Base-by-base conservation (phyloP, 495 filamentous ascomycete species). In the Tuber calosporum region DNA sequence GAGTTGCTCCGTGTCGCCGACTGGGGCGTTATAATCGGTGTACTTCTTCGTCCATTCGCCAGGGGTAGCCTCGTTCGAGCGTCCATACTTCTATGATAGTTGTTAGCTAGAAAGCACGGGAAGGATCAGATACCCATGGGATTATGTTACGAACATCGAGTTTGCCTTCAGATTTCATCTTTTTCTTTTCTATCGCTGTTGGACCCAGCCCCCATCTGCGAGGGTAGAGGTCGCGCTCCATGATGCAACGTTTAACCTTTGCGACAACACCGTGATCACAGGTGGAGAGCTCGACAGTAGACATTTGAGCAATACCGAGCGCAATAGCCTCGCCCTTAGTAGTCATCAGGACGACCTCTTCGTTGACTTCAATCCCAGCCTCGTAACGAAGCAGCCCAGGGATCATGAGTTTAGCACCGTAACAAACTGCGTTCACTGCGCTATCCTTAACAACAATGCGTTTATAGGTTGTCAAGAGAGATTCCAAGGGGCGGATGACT, bases 271-370 rank as follows among this genome's bases (percentile, higher is more conserved):
- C 96, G 83, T 99, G 96, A 82, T 96, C 92, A 83, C 93, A 97
- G 67, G 91, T 92, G 15, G 91, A 89, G 81, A 99, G 89, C 83
- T 96, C 92, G 71, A 94, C 92, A 2, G 93, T 93, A 20, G 91
- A 94, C 94, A 98, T 98, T 84, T 94, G 92, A 26, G 95, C 93
- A 79, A 97, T 94, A 79, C 91, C 95, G 53, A 98, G 87, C 68
- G 95, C 95, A 78, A 99, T 97, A 34, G 95, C 95, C 84, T 99
- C 95, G 74, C 95, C 95, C 87, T 99, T 99, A 73, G 94, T 97
- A 40, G 94, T 97, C 88, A 98, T 97, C 62, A 99, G 84, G 39
- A 99, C 93, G 82, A 99, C 91, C 82, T 97, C 93, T 81, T 96
- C 93, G 79, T 93, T 87, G 73, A 93, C 86, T 83, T 96, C 91